Evolutionary conservation across 2,329 filamentous ascomycete species (phyloP), one percentile per base, ranked within the genome.

Genomic region (Myotisia sp.): DNA sequence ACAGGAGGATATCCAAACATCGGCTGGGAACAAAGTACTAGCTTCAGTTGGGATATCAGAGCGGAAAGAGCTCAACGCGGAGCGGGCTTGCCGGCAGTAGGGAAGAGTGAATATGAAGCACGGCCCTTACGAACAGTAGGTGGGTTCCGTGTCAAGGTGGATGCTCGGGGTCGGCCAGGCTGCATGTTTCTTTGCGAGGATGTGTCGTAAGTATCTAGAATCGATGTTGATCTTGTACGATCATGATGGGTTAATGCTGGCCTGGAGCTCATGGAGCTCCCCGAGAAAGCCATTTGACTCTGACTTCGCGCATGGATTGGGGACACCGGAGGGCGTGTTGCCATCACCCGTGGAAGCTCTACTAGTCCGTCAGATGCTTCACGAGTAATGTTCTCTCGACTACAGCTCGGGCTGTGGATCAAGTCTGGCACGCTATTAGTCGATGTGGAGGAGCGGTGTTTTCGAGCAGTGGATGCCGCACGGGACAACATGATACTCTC

Each of bases 401-500:
- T 60, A 43, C 46, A 58, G 29, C 47, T 52, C 6, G 58, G 47
- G 34, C 56, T 59, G 34, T 59, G 53, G 18, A 63, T 46, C 24
- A 64, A 46, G 27, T 66, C 63, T 1, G 62, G 62, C 10, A 64
- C 53, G 38, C 57, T 63, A 14, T 50, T 54, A 12, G 60, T 59
- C 2, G 63, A 66, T 18, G 60, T 51, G 2, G 60, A 63, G 3
- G 62, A 65, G 35, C 61, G 58, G 43, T 63, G 61, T 36, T 63
- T 64, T 29, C 60, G 59, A 24, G 54, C 57, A 36, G 62, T 55
- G 1, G 60, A 64, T n/a, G 59, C 58, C 6, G 61, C 59, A 26
- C 59, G 59, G 5, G 67, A 69, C 34, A 67, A 53, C 26, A 69
- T 59, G 41, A 70, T 62, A 47, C 67, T 71, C 46, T 71, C 67